phyloP scores from a whole-genome alignment of 345 rosid genomes.

The Eucalyptus tenuipes region DNA sequence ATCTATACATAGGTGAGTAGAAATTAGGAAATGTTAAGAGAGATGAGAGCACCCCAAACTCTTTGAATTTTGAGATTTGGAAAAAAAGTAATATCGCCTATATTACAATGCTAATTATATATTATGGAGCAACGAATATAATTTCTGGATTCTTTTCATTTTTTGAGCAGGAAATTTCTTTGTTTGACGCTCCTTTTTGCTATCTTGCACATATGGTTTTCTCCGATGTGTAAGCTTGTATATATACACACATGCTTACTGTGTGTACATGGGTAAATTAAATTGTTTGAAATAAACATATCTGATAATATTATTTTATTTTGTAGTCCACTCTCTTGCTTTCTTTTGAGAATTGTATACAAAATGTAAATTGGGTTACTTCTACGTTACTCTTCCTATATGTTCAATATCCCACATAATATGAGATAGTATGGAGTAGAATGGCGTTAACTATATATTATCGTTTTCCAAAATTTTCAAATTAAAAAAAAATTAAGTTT shows the following conservation, averaged over 20 bases:
- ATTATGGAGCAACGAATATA: background rate
- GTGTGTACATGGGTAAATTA: background rate
- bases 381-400: background rate
- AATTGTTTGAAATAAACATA: background rate
- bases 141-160: background rate
- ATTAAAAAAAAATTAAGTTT: background rate
- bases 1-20: background rate
- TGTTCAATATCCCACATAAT: background rate
- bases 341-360: background rate
- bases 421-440: background rate
- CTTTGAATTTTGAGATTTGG: background rate
- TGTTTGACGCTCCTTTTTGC: background rate
- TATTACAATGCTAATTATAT: background rate
- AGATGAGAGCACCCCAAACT: background rate
- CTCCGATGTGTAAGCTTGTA: no score
- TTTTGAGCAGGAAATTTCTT: background rate
- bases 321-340: background rate
- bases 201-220: background rate
- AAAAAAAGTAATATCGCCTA: background rate
- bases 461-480: background rate
- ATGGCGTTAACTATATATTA: background rate
- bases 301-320: background rate
- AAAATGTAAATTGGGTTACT: background rate
- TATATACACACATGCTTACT: background rate
- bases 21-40: background rate